Conservation (phyloP, 192 early-diverging fungal species). For the Helicostylum pulchrum region DNA sequence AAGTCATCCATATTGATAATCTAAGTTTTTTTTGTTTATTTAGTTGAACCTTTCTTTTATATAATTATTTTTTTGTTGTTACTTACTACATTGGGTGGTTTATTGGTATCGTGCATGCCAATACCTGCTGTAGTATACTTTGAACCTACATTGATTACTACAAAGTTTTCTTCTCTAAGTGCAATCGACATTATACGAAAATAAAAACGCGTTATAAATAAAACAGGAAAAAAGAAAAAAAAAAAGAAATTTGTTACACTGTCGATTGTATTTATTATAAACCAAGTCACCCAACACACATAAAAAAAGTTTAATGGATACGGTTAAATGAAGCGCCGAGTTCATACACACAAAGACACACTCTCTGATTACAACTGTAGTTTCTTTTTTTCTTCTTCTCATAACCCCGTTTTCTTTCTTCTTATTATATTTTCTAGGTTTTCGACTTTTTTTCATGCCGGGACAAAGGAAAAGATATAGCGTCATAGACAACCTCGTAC, state of each 20-base stretch:
- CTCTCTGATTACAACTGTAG: too few species aligned
- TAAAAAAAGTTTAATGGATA: too few species aligned
- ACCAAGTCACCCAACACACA: background rate
- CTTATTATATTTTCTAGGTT: background rate
- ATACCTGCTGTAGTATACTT: constrained; percentile 72
- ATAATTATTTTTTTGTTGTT: background rate
- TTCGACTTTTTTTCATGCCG: background rate
- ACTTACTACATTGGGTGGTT: constrained; percentile 60
- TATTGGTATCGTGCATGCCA: constrained; percentile 73
- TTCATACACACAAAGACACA: too few species aligned
- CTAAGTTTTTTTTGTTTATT: constrained; percentile 5
- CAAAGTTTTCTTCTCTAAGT: constrained; percentile 72
- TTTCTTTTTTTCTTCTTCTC: background rate
- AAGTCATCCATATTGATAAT: constrained; percentile 21
- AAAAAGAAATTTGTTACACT: background rate
- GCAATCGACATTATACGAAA: constrained; percentile 40
- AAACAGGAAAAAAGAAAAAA: background rate
- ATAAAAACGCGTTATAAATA: constrained; percentile 2
- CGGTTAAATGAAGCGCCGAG: too few species aligned
- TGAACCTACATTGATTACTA: constrained; percentile 87
- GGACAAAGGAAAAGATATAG: background rate
- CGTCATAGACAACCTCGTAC: constrained; percentile 10
- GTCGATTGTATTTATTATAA: background rate
- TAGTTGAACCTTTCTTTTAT: background rate
- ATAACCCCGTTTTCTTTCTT: background rate